phyloP scores from a whole-genome alignment of 257 asterid genomes.

The Solanum clarkiae region DNA sequence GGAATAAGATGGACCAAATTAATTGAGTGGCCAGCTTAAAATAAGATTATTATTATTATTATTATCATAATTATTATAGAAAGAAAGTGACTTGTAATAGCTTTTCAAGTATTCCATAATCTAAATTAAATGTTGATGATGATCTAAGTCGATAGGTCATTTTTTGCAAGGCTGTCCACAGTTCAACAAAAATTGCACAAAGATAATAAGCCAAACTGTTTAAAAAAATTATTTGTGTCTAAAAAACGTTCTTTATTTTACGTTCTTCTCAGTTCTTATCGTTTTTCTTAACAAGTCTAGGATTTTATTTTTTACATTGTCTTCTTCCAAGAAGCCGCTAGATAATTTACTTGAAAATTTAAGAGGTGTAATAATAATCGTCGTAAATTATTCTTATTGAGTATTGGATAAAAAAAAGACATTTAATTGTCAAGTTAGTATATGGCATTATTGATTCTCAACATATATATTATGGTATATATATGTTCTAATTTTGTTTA shows the following conservation, averaged over 20 bases:
- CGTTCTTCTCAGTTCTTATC: neutral
- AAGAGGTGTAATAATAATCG: too few relatives aligned
- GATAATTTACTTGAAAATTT: neutral
- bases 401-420: neutral
- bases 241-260: neutral
- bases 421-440: neutral
- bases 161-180: neutral
- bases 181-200: neutral
- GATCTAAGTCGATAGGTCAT: neutral
- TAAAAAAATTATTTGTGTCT: neutral
- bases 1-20: neutral
- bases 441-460: rapidly evolving
- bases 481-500: neutral
- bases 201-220: neutral
- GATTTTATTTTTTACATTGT: neutral
- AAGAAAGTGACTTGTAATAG: neutral
- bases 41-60: neutral
- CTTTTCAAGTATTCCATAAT: neutral
- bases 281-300: neutral
- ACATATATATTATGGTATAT: neutral
- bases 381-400: neutral
- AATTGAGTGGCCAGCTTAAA: neutral
- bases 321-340: neutral
- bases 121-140: neutral
- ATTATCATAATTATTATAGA: neutral